Conservation (phyloP, 2,329 filamentous ascomycete genomes). For the Talaromyces albobiverticillius region DNA sequence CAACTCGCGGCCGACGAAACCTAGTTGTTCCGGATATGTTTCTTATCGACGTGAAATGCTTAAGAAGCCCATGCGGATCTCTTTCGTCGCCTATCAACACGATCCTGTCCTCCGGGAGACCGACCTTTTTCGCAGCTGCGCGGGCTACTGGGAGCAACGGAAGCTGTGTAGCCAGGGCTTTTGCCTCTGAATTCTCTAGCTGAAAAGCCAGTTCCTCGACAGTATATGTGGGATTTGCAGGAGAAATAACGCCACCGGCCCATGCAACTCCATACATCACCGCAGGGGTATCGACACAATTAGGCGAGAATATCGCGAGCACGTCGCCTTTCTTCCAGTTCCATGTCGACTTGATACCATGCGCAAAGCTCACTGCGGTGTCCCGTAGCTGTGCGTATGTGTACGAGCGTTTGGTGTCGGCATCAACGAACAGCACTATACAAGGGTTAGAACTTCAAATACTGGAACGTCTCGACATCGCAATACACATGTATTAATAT, state of each 20-base stretch:
- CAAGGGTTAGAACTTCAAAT: neutral
- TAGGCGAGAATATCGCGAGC: constrained; percentile 77
- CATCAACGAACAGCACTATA: constrained; percentile 74
- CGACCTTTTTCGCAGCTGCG: constrained; percentile 66
- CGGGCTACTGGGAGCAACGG: constrained; percentile 62
- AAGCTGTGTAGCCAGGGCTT: constrained; percentile 71
- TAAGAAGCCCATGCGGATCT: constrained; percentile 58
- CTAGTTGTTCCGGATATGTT: constrained; percentile 60
- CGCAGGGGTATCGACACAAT: constrained; percentile 77
- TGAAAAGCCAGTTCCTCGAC: constrained; percentile 80
- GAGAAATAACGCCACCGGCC: constrained; percentile 78
- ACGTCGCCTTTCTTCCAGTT: constrained; percentile 82
- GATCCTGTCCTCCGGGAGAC: constrained; percentile 69
- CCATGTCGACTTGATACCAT: constrained; percentile 70
- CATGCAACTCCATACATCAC: constrained; percentile 76
- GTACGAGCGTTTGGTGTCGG: constrained; percentile 66
- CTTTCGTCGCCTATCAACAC: constrained; percentile 66
- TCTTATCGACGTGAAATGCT: constrained; percentile 70
- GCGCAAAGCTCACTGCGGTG: constrained; percentile 71
- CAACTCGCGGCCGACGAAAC: constrained; percentile 60
- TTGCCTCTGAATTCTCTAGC: constrained; percentile 73
- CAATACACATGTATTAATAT: constrained; percentile 14
- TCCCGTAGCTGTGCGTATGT: constrained; percentile 67
- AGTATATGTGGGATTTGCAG: constrained; percentile 85
- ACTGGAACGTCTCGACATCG: neutral